Evolutionary conservation across 768 basidiomycete genomes (phyloP), one percentile per base, ranked within the genome.

Genomic region (Neoboletus subvelutipes): DNA sequence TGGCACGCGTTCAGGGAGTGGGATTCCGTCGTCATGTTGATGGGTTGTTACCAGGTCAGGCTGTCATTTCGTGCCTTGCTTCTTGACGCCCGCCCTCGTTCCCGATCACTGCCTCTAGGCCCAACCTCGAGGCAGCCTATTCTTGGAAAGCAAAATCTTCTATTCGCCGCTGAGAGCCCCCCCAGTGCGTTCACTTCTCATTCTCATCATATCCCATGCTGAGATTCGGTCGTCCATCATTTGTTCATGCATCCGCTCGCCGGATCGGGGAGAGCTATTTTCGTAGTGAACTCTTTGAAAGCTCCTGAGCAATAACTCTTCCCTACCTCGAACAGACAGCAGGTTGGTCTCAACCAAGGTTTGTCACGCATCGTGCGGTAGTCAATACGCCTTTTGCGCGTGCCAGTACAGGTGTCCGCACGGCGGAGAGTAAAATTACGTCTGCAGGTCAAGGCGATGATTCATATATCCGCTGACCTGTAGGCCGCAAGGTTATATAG

Each of bases 391-490:
- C 2, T 33, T n/a, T n/a, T 28, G 26, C 29, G 46, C 53, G n/a
- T 49, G 50, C 31, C n/a, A 37, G 24, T 22, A 31, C 55, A 49
- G 53, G 37, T 47, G 24, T 55, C 47, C 28, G 48, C 36, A 15
- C 37, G 17, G 12, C 45, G 28, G 42, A 28, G 40, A 54, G 34
- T 34, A 24, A n/a, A 50, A 22, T 56, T 45, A 52, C 39, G 46
- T 46, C 34, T 46, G 51, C 61, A 49, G 45, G 51, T 17, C n/a
- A 49, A 37, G 57, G 64, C 50, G 42, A 58, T 66, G 64, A 56
- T 66, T 49, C 47, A 57, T 51, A 58, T 50, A 17, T 26, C 43
- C 47, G 53, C 45, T 37, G 47, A 9, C 40, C 43, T 42, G 45
- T 56, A 26, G 22, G 40, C 33, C 41, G 45, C 43, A 29, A 45